Conservation (phyloP, 78 protist genomes). For the Blattamonas nauphoetae region DNA sequence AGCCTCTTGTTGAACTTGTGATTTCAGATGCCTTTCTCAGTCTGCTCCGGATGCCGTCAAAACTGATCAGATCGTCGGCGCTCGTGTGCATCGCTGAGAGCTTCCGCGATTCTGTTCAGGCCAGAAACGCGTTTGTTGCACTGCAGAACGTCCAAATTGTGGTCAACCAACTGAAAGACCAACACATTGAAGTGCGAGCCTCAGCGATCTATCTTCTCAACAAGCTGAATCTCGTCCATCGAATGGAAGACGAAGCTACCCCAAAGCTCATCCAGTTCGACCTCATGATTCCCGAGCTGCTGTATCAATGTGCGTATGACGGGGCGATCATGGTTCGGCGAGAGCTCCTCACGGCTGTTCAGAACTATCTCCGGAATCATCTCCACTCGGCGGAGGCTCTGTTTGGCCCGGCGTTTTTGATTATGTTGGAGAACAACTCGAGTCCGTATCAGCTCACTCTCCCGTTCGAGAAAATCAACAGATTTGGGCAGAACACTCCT, state of each 20-base stretch:
- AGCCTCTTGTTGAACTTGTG: background rate
- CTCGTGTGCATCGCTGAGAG: slow-evolving; percentile 13
- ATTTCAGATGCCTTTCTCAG: background rate
- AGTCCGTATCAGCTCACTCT: background rate
- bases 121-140: slow-evolving; percentile 48
- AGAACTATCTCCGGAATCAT: background rate
- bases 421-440: background rate
- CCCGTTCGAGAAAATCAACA: background rate
- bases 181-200: slow-evolving; percentile 55
- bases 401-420: background rate
- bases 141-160: slow-evolving; percentile 39
- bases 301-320: background rate
- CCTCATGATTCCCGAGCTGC: background rate
- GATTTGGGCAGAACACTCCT: too few species aligned
- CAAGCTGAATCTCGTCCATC: slow-evolving; percentile 1
- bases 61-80: slow-evolving; percentile 24
- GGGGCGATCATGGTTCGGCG: background rate
- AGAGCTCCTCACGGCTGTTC: background rate
- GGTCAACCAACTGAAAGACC: slow-evolving; percentile 38
- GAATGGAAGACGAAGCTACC: background rate
- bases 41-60: background rate
- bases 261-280: background rate
- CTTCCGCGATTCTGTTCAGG: slow-evolving; percentile 33
- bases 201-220: slow-evolving; percentile 55
- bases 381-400: background rate